Conservation (phyloP, 2,329 filamentous ascomycete species). For the Chaetothyriales sp. region DNA sequence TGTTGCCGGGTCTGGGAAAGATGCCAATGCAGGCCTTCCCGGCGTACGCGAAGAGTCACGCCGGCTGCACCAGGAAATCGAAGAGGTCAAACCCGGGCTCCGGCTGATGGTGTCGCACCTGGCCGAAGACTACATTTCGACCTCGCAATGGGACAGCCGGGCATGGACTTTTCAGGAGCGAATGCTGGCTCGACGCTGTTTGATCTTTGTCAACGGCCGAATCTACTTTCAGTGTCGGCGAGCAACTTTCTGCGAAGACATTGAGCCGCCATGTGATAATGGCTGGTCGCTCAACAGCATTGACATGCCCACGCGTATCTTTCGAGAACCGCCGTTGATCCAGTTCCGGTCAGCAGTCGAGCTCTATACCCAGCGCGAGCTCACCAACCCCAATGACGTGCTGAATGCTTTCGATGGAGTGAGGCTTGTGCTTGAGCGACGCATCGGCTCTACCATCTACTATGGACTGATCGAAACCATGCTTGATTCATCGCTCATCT, state of each 20-base stretch:
- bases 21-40: slow-evolving; percentile 18
- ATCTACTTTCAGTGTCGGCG: slow-evolving; percentile 18
- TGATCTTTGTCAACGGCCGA: slow-evolving; percentile 23
- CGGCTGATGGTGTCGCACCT: slow-evolving; percentile 17
- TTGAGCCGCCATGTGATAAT: slow-evolving; percentile 13
- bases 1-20: slow-evolving; percentile 15
- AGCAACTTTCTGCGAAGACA: slow-evolving; percentile 17
- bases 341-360: slow-evolving; percentile 18
- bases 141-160: slow-evolving; percentile 22
- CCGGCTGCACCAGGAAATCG: slow-evolving; percentile 16
- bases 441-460: slow-evolving; percentile 13
- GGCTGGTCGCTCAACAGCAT: slow-evolving; percentile 17
- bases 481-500: slow-evolving; percentile 16
- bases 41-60: slow-evolving; percentile 17
- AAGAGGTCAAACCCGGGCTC: slow-evolving; percentile 15
- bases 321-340: slow-evolving; percentile 16
- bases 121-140: slow-evolving; percentile 19
- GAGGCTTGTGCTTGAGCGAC: slow-evolving; percentile 14
- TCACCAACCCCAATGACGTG: slow-evolving; percentile 15
- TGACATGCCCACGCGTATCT: slow-evolving; percentile 18
- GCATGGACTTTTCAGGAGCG: slow-evolving; percentile 29
- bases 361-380: slow-evolving; percentile 16
- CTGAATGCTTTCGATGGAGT: slow-evolving; percentile 17
- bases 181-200: slow-evolving; percentile 23
- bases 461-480: slow-evolving; percentile 14